A percentile compares a stretch with the other conserved stretches of the same genome.
These are phyloP conservation scores for Lachancea lanzarotensis DNA, from an alignment of 805 yeast genomes.

Conservation along the genomic window DNA sequence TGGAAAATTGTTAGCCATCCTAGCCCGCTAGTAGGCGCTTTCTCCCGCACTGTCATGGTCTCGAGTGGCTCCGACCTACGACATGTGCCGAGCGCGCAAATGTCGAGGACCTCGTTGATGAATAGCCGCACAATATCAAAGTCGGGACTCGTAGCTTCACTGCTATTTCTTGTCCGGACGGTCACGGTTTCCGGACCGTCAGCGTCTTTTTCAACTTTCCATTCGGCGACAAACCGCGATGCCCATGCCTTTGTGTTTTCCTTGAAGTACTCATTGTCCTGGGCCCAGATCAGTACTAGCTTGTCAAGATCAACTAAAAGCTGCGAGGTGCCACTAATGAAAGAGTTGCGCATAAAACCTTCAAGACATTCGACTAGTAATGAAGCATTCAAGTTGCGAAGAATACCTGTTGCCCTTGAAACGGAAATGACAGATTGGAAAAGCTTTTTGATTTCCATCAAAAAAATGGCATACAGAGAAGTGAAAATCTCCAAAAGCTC, in stretches of 20 bases:
- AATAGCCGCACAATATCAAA: conserved; percentile 9
- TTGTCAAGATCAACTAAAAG: conserved; percentile 9
- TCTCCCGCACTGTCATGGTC: conserved; percentile 1
- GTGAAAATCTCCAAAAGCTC: conserved; percentile 7
- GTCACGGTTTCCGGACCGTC: background rate
- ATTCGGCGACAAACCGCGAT: background rate
- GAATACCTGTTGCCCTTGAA: background rate
- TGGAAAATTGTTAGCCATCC: conserved; percentile 10
- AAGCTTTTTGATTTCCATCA: conserved; percentile 6
- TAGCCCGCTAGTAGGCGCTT: conserved; percentile 1
- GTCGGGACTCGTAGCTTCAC: conserved; percentile 3
- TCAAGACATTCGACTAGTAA: conserved; percentile 8
- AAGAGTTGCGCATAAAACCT: conserved; percentile 9
- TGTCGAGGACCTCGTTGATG: conserved; percentile 9
- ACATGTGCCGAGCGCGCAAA: conserved; percentile 4
- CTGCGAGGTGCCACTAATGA: conserved; percentile 8
- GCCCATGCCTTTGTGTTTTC: conserved; percentile 1
- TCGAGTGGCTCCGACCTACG: background rate
- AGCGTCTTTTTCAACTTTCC: background rate
- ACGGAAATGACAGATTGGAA: conserved; percentile 5
- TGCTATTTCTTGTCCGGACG: background rate
- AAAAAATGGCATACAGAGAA: conserved; percentile 7
- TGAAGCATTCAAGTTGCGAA: background rate
- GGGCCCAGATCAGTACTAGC: conserved; percentile 3
- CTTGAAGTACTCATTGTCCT: background rate